A percentile compares a stretch with the other conserved stretches of the same genome.
Conservation (phyloP, 768 basidiomycete species). For the Hydnum rufescens region DNA sequence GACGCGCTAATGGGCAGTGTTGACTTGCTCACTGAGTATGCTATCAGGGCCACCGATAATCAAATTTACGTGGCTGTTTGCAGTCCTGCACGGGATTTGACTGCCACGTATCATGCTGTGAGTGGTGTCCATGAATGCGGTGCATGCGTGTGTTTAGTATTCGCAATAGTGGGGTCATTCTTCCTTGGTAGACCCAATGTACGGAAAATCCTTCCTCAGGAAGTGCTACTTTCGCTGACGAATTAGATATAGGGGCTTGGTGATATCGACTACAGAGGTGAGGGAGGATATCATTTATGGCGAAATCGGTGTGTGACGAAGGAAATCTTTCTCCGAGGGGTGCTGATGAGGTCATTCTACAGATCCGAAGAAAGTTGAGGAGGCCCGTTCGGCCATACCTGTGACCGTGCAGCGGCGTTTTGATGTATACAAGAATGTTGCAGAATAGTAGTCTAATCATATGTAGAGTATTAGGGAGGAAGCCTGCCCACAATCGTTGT, state of each 20-base stretch:
- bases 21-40: neutral
- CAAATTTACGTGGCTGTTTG: conserved; percentile 95
- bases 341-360: conserved; percentile 11
- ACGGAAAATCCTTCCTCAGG: conserved; percentile 14
- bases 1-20: neutral
- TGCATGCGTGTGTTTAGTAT: neutral
- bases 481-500: too few relatives aligned
- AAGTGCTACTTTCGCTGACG: neutral
- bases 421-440: conserved; percentile 73
- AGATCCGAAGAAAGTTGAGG: conserved; percentile 43
- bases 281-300: conserved; percentile 61
- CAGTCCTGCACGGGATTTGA: conserved; percentile 75
- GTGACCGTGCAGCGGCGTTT: conserved; percentile 84
- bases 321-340: conserved; percentile 4
- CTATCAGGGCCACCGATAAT: conserved; percentile 81
- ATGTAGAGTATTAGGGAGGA: too few relatives aligned
- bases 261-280: conserved; percentile 55
- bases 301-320: conserved; percentile 46
- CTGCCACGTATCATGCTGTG: conserved; percentile 75
- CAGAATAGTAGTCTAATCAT: neutral
- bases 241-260: conserved; percentile 40
- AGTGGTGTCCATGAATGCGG: conserved; percentile 19
- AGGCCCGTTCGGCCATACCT: conserved; percentile 66
- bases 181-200: conserved; percentile 82
- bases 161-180: conserved; percentile 64